phyloP scores from a whole-genome alignment of 768 basidiomycete species.

The Gloeopeniophorella convolvens region DNA sequence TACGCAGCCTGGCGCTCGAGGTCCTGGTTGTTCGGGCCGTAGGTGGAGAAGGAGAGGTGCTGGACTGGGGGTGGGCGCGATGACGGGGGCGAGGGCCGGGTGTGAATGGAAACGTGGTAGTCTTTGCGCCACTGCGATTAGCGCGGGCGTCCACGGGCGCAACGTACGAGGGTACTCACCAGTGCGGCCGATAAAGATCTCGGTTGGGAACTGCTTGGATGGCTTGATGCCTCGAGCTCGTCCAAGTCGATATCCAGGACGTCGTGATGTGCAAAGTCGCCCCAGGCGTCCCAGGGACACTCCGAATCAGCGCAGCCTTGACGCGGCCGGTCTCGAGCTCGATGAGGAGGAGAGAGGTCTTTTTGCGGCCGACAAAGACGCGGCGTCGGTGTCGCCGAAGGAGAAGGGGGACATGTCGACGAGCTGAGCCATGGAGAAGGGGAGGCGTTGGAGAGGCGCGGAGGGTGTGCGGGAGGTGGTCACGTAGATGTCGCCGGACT shows the following conservation, averaged over 20 bases:
- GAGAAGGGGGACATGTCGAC: constrained; percentile 84
- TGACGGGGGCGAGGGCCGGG: constrained; percentile 38
- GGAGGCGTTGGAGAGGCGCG: constrained; percentile 76
- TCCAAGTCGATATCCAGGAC: constrained; percentile 46
- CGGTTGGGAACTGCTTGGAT: constrained; percentile 28
- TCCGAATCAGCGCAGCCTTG: constrained; percentile 70
- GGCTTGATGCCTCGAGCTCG: constrained; percentile 47
- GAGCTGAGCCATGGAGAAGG: constrained; percentile 86
- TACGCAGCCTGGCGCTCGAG: constrained; percentile 66
- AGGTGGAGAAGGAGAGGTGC: constrained; percentile 83
- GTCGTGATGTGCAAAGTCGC: constrained; percentile 41
- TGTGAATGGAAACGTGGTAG: constrained; percentile 83
- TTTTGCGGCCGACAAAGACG: constrained; percentile 86
- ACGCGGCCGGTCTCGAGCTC: constrained; percentile 77
- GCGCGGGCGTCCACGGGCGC: neutral
- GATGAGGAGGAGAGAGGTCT: constrained; percentile 71
- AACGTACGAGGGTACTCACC: constrained; percentile 37
- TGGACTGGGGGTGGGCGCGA: constrained; percentile 48
- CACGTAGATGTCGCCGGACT: constrained; percentile 90
- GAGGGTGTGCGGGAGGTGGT: constrained; percentile 50
- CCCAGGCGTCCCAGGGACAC: constrained; percentile 70
- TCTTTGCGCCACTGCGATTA: constrained; percentile 39
- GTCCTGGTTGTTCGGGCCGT: constrained; percentile 90
- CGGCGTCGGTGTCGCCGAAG: constrained; percentile 62
- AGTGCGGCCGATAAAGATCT: constrained; percentile 62